Conservation (phyloP, 257 asterid genomes). For the Capsicum pubescens region DNA sequence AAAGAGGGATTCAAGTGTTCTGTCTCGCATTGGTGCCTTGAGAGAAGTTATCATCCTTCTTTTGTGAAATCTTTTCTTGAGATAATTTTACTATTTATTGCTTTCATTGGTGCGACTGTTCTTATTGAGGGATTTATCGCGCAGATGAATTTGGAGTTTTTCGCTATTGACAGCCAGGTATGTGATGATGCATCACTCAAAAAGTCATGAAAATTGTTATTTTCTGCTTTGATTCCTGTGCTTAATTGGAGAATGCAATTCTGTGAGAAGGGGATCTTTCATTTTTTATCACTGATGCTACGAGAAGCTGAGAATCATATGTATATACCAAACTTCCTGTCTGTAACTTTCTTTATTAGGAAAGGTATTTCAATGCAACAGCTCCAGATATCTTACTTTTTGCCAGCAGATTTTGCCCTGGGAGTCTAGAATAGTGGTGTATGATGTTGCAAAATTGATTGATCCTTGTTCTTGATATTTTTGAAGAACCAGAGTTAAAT, state of each 20-base stretch:
- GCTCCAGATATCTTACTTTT: not conserved
- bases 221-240: slow-evolving; percentile 8
- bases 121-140: slow-evolving; percentile 47
- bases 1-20: slow-evolving; percentile 79
- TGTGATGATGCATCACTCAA: slow-evolving; percentile 31
- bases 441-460: not conserved
- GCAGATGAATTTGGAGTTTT: slow-evolving; percentile 99
- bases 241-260: slow-evolving; percentile 16
- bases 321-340: not conserved
- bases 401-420: slow-evolving; percentile 1
- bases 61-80: slow-evolving; percentile 30
- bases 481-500: not conserved
- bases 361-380: slow-evolving; percentile 1
- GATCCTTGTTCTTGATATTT: not conserved
- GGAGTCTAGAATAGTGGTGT: not conserved
- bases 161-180: slow-evolving; percentile 97
- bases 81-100: slow-evolving; percentile 30
- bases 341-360: not conserved
- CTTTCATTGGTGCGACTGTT: slow-evolving; percentile 31
- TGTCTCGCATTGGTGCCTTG: slow-evolving; percentile 95
- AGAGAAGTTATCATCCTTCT: slow-evolving; percentile 70
- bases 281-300: not conserved
- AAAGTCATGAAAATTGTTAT: not conserved
- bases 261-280: not conserved
- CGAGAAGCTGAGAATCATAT: not conserved